Conservation (phyloP, 305 asterid species). For the Fraxinus nigra region DNA sequence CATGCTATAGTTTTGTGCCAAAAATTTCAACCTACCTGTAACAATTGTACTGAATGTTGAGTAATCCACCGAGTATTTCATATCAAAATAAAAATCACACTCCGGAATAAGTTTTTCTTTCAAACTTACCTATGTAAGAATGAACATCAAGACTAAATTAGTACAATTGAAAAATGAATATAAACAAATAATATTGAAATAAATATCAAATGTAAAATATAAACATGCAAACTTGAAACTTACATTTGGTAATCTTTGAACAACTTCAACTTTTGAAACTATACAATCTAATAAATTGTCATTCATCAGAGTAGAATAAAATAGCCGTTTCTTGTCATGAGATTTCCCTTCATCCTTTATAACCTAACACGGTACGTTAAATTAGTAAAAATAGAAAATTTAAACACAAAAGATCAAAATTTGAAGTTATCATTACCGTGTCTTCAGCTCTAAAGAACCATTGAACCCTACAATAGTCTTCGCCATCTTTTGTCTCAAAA, state of each 20-base stretch:
- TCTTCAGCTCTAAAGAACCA: conserved; percentile 86
- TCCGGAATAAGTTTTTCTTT: conserved; percentile 36
- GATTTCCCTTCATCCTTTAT: conserved; percentile 41
- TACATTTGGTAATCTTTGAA: conserved; percentile 43
- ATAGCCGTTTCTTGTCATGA: conserved; percentile 50
- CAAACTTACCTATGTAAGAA: conserved; percentile 33
- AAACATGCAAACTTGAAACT: conserved; percentile 23
- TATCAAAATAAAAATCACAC: conserved; percentile 51
- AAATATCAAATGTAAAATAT: conserved; percentile 3
- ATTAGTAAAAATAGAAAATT: conserved; percentile 10
- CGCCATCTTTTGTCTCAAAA: conserved; percentile 66
- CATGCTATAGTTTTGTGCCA: conserved; percentile 18
- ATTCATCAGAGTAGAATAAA: conserved; percentile 48
- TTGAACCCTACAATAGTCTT: conserved; percentile 70
- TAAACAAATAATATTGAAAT: conserved; percentile 7
- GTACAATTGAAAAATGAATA: conserved; percentile 7
- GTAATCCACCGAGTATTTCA: conserved; percentile 49
- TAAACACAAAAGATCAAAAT: conserved; percentile 13
- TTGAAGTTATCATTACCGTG: conserved; percentile 43
- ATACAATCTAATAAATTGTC: conserved; percentile 51
- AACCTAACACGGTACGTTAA: conserved; percentile 32
- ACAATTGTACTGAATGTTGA: conserved; percentile 41
- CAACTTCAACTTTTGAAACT: conserved; percentile 49
- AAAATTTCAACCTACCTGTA: conserved; percentile 30
- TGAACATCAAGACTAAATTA: conserved; percentile 18